Evolutionary conservation across 331 rosid species (phyloP), one percentile per base, ranked within the genome.

Genomic region (Spiraea crenata): DNA sequence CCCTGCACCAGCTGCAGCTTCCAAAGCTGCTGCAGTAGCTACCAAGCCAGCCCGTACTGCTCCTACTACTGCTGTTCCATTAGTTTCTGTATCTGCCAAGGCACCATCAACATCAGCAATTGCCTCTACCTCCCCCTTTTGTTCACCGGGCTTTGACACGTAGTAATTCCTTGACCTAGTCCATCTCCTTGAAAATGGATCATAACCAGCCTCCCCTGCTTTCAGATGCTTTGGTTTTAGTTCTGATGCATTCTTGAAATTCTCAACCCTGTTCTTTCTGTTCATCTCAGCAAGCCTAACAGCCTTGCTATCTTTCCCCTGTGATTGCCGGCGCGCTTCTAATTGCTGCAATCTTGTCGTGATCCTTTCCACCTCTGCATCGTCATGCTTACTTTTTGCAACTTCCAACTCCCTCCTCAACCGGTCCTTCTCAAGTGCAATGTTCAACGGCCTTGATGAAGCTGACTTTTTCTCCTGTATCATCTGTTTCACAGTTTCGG

Each of bases 151-250:
- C 45, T 82, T 83, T 61, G 86, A 49, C 65, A 81, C 86, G 69
- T 87, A 95, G 81, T 95, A 93, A 79, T 93, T 93, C 76, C 91
- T 93, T 19, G 99, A 91, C 80, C 97, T 80, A 35, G 99, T 93
- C 99, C 99, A 93, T 79, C 99, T 83, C 85, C 97, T 89, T n/a
- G 99, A 93, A 81, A 93, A 93, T 25, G 97, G 99, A 85, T 95
- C 99, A 74, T 95, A 91, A 77, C 99, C 97, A 6, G 90, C 96
- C 84, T 95, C 97, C 44, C 99, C 99, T 2, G 93, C 95, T 83
- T 86, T 95, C 81, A 95, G 81, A 60, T 61, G 71, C 9, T 14
- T 62, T 45, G 89, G 91, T 76, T 77, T 91, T 62, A 86, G 62
- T 81, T 77, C 93, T 20, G 99, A 91, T 47, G 97, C 99, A 79